Evolutionary conservation across 192 early-diverging fungal species (phyloP).

Genomic region (Geranomyces variabilis): DNA sequence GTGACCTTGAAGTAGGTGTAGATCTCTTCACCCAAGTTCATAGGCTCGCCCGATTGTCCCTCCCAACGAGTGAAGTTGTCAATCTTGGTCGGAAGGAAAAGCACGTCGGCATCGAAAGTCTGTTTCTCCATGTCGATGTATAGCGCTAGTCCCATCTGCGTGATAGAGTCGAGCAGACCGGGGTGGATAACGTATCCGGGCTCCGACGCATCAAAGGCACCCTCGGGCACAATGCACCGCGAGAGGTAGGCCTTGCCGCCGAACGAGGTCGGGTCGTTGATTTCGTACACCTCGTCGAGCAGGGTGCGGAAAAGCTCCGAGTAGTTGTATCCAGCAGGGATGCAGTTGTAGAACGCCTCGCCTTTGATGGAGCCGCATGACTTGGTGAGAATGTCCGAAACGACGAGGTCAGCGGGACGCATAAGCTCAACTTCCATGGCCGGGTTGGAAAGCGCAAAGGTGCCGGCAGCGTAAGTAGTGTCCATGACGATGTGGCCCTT

Average conservation of each 20-base stretch:
- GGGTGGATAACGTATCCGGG: slow-evolving; percentile 13
- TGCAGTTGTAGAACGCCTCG: slow-evolving; percentile 11
- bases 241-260: slow-evolving; percentile 4
- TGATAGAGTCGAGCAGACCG: slow-evolving; percentile 5
- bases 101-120: slow-evolving; percentile 1
- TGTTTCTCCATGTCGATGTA: slow-evolving; percentile 10
- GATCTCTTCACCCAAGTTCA: background rate
- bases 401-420: background rate
- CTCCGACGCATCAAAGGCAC: background rate
- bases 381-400: background rate
- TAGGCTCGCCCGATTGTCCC: slow-evolving; percentile 2
- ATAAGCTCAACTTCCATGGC: background rate
- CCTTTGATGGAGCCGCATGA: background rate
- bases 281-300: slow-evolving; percentile 8
- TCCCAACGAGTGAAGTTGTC: slow-evolving; percentile 16
- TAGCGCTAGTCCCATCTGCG: slow-evolving; percentile 13
- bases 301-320: slow-evolving; percentile 1
- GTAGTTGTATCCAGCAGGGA: slow-evolving; percentile 21
- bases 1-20: background rate
- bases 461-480: slow-evolving; percentile 10
- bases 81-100: slow-evolving; percentile 11
- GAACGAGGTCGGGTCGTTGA: slow-evolving; percentile 4
- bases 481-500: slow-evolving; percentile 18
- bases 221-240: no score
- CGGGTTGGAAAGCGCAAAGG: slow-evolving; percentile 1